These are phyloP conservation scores for Afroboletus lepidellus DNA, from an alignment of 1,284 basidiomycete genomes.

Conservation along the genomic window DNA sequence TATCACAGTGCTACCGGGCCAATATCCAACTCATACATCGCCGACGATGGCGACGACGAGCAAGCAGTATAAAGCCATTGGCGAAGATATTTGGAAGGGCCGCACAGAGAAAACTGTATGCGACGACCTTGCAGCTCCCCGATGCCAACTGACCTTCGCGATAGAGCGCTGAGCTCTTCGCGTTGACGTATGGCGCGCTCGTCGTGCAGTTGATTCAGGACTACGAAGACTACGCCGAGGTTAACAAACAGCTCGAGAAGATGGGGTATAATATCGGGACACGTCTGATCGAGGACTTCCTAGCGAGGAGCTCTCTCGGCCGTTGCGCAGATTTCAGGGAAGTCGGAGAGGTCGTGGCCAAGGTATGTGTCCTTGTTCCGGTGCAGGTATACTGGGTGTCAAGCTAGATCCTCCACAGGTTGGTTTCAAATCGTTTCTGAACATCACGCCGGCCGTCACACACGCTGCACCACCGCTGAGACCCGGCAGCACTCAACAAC, in stretches of 20 bases:
- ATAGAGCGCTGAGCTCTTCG: constrained; percentile 96
- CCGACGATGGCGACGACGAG: constrained; percentile 60
- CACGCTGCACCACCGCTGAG: constrained; percentile 55
- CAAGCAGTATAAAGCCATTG: constrained; percentile 81
- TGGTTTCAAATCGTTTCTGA: constrained; percentile 98
- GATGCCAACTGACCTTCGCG: constrained; percentile 17
- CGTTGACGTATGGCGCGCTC: constrained; percentile 94
- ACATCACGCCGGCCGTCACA: constrained; percentile 83
- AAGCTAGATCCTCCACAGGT: constrained; percentile 51
- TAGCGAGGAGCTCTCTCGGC: constrained; percentile 85
- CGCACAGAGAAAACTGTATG: constrained; percentile 88
- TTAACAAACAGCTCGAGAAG: constrained; percentile 81
- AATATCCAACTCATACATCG: constrained; percentile 1
- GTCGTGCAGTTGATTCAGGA: constrained; percentile 99
- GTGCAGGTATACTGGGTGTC: not conserved
- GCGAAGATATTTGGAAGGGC: constrained; percentile 90
- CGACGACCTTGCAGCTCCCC: constrained; percentile 3
- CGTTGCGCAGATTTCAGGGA: constrained; percentile 91
- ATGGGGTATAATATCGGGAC: constrained; percentile 99
- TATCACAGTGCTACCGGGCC: constrained; percentile 6
- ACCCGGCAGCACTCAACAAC: constrained; percentile 41
- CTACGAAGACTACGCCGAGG: constrained; percentile 95
- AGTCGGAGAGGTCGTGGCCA: constrained; percentile 90
- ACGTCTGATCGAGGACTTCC: constrained; percentile 94
- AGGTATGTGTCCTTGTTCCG: constrained; percentile 48